phyloP scores from a whole-genome alignment of 805 yeast genomes.

The Lipomyces orientalis region DNA sequence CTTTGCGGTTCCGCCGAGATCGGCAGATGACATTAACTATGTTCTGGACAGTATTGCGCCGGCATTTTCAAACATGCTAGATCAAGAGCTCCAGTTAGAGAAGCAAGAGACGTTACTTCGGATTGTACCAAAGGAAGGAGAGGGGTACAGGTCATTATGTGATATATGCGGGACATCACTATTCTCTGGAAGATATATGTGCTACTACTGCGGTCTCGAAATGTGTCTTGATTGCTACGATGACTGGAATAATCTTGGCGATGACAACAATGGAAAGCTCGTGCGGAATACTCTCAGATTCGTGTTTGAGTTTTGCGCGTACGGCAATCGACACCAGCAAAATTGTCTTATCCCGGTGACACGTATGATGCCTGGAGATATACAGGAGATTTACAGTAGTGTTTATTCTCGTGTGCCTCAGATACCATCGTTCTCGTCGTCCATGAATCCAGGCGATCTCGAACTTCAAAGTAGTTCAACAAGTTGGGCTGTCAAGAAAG shows the following conservation, averaged over 20 bases:
- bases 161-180: constrained; percentile 34
- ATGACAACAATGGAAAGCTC: constrained; percentile 16
- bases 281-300: constrained; percentile 30
- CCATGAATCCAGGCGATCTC: background rate
- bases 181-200: constrained; percentile 33
- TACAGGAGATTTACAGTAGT: constrained; percentile 13
- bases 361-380: constrained; percentile 26
- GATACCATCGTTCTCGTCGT: background rate
- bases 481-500: constrained; percentile 6
- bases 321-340: constrained; percentile 30
- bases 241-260: constrained; percentile 31
- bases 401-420: constrained; percentile 8
- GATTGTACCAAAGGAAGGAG: constrained; percentile 28
- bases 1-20: constrained; percentile 21
- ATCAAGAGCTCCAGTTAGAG: constrained; percentile 25
- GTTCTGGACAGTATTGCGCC: constrained; percentile 25
- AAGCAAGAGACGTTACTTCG: constrained; percentile 20
- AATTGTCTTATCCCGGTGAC: constrained; percentile 25
- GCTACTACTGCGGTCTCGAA: constrained; percentile 36
- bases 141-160: constrained; percentile 33
- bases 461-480: background rate
- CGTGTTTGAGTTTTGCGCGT: constrained; percentile 33
- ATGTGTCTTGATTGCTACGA: constrained; percentile 32
- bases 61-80: constrained; percentile 9
- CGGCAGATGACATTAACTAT: constrained; percentile 15